Conservation (phyloP, 768 basidiomycete species). For the Clathrus columnatus region DNA sequence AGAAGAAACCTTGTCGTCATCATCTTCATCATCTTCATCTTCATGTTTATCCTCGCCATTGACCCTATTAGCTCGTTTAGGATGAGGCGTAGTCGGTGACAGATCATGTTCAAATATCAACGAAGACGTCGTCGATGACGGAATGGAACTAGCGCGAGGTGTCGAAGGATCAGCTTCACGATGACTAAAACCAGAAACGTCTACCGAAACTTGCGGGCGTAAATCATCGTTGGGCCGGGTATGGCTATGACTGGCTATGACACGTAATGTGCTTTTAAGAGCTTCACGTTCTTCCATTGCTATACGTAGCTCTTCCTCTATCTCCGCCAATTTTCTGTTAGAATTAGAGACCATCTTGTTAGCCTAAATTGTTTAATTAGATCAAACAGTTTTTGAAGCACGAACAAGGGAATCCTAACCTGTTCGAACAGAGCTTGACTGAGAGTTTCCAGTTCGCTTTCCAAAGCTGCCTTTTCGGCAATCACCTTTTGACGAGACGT, state of each 20-base stretch:
- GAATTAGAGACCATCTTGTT: slow-evolving; percentile 84
- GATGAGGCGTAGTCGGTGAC: neutral
- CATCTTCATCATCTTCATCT: neutral
- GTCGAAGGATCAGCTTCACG: neutral
- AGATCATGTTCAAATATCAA: neutral
- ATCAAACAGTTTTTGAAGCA: neutral
- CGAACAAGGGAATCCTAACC: slow-evolving; percentile 30
- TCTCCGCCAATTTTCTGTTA: slow-evolving; percentile 59
- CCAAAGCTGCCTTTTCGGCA: slow-evolving; percentile 56
- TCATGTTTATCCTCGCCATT: no score
- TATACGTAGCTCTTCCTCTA: slow-evolving; percentile 62
- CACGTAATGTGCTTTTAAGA: slow-evolving; percentile 50
- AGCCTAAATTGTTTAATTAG: slow-evolving; percentile 37
- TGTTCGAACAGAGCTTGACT: slow-evolving; percentile 83
- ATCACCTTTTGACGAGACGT: slow-evolving; percentile 39
- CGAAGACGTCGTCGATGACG: neutral
- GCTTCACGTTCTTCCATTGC: slow-evolving; percentile 48
- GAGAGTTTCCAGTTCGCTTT: slow-evolving; percentile 68
- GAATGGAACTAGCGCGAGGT: neutral
- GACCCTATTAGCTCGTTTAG: neutral
- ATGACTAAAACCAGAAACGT: neutral
- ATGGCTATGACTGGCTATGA: slow-evolving; percentile 34
- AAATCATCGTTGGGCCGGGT: neutral
- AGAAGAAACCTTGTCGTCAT: neutral
- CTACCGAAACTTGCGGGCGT: neutral